Base-by-base conservation (phyloP, 495 filamentous ascomycete species). In the Sabuloglossum arenarium region DNA sequence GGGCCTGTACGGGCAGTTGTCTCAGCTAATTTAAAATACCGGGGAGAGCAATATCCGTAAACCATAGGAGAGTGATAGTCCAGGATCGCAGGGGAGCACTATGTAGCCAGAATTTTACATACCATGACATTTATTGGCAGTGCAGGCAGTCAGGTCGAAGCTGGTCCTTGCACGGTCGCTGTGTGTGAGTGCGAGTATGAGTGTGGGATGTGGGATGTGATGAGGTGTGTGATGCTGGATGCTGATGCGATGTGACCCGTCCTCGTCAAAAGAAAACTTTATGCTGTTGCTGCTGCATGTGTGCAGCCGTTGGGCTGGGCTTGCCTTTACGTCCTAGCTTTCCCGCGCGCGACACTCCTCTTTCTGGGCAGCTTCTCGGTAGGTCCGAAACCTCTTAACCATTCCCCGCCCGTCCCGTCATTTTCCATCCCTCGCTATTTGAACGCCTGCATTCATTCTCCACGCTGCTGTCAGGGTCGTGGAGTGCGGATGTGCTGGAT, bases 231-330 rank as follows among this genome's bases (percentile, higher is more conserved):
- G 47, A n/a, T n/a, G n/a, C n/a, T n/a, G n/a, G n/a, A n/a, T n/a
- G n/a, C n/a, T 51, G 47, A 51, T 51, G 47, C 47, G 47, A 51
- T 51, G 47, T 51, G 47, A 51, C 47, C 47, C 47, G 47, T 51
- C 47, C 24, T 30, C 47, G 45, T 47, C 45, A 51, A 49, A 51
- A 51, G 47, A 51, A 51, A 51, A 29, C 24, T 51, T 29, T 51
- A 51, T 23, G 21, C 21, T 24, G 3, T 6, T 49, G 45, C 34
- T 43, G 19, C 39, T 51, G 47, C 47, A 30, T 51, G 47, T 43
- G 47, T 29, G 47, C 25, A 51, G 47, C 47, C 47, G 47, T 51
- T 51, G 47, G 47, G 28, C 28, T 51, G 25, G 14, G 47, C 47
- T 51, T 51, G 47, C 47, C 28, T 51, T 29, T 29, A 51, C 47